These are phyloP conservation scores for Pythium monospermum DNA, from an alignment of 352 stramenopile species.

Conservation along the genomic window DNA sequence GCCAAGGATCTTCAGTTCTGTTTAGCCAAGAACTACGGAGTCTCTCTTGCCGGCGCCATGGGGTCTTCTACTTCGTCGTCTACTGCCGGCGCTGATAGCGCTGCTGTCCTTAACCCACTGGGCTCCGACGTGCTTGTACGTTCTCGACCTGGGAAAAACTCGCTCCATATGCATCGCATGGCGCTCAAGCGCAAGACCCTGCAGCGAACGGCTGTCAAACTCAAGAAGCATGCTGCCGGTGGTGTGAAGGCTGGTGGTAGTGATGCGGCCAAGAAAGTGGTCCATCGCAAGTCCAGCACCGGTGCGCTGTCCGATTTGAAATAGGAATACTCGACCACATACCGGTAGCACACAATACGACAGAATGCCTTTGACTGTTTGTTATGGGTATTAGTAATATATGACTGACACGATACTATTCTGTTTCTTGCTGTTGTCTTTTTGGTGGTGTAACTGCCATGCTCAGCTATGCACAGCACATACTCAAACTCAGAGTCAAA, in stretches of 20 bases:
- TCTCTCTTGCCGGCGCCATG: conserved; percentile 65
- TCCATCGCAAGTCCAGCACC: conserved; percentile 46
- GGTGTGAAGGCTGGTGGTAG: conserved; percentile 28
- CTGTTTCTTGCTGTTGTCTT: too few species aligned
- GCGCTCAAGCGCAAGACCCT: conserved; percentile 71
- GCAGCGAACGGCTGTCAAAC: conserved; percentile 43
- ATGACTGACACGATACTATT: too few species aligned
- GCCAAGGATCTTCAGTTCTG: conserved; percentile 76
- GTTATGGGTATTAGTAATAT: too few species aligned
- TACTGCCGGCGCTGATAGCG: background rate
- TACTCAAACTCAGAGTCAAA: too few species aligned
- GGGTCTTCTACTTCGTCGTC: too few species aligned
- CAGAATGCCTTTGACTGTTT: too few species aligned
- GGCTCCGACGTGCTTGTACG: conserved; percentile 54
- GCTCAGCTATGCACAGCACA: too few species aligned
- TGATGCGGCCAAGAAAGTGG: conserved; percentile 30
- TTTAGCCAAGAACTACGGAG: conserved; percentile 82
- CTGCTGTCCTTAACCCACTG: conserved; percentile 34
- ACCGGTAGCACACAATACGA: too few species aligned
- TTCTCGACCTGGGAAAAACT: conserved; percentile 60
- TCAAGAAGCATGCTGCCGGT: conserved; percentile 35
- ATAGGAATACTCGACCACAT: too few species aligned
- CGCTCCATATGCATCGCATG: conserved; percentile 78
- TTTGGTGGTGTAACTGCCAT: too few species aligned
- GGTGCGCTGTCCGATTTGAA: conserved; percentile 30